Base-by-base conservation (phyloP, 2,329 filamentous ascomycete genomes). In the Exophiala bonariae region DNA sequence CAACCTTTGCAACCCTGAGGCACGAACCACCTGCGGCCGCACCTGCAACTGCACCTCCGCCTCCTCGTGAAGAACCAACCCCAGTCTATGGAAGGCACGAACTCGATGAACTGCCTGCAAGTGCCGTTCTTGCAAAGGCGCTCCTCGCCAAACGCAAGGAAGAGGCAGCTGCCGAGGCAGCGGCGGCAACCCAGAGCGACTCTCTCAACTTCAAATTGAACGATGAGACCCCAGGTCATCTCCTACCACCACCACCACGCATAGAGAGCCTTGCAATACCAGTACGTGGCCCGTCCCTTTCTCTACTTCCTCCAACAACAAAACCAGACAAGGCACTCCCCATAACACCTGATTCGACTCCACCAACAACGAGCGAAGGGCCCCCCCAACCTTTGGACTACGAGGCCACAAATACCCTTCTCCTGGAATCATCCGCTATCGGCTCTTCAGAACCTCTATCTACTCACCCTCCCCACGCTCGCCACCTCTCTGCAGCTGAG, bases 401-500 rank as follows among this genome's bases (percentile, higher is more conserved):
- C 30, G 52, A 55, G 19, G 28, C 49, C 17, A 46, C 52, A 4
- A 52, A 41, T 30, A 49, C 52, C 30, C 44, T 55, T 33, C 41
- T 55, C 4, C 42, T 49, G 16, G 52, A 46, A 16, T 47, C 48
- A 3, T 44, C 44, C 7, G 36, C 45, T 16, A 34, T 40, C 26
- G 48, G 43, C 13, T 19, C 39, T 11, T 23, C 45, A 20, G 37
- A 48, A 22, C 35, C 49, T n/a, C n/a, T 26, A 6, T 41, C 48
- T 9, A 38, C 42, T 37, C 42, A 32, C 13, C 31, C 23, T 20
- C 45, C 37, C 38, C 49, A 52, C 28, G 44, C 71, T 11, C 63
- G 63, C 28, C 66, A 74, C 18, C 71, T 72, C 14, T 71, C 72
- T 0, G 58, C 71, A 22, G 65, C 63, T 18, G 73, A 76, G 40